Evolutionary conservation across 2,329 filamentous ascomycete genomes (phyloP).

Genomic region (Juglanconis sp.): DNA sequence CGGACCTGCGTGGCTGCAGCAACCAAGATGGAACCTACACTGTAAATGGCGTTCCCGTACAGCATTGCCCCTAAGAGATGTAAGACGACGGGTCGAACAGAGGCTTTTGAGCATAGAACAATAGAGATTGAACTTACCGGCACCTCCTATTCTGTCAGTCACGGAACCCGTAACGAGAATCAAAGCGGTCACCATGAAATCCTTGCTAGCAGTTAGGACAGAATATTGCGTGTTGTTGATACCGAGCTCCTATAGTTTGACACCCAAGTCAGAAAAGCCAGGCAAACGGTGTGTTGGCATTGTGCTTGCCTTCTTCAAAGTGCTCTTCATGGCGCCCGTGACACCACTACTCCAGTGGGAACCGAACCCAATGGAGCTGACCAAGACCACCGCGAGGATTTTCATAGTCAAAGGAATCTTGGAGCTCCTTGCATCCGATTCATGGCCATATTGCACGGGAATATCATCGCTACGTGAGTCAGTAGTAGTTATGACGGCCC

Average conservation of each 20-base stretch:
- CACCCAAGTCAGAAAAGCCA: neutral
- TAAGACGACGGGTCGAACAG: neutral
- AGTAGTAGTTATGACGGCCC: neutral
- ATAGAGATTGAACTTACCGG: conserved; percentile 32
- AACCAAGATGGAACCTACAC: conserved; percentile 55
- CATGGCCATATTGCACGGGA: neutral
- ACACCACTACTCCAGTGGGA: conserved; percentile 59
- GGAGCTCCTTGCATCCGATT: neutral
- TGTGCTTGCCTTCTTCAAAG: conserved; percentile 47
- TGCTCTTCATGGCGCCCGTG: conserved; percentile 59
- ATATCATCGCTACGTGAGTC: neutral
- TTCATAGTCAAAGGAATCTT: conserved; percentile 29
- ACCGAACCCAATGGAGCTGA: conserved; percentile 56
- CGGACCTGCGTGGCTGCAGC: conserved; percentile 55
- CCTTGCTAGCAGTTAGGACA: conserved; percentile 56
- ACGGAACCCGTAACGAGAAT: conserved; percentile 53
- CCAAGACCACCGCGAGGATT: conserved; percentile 42
- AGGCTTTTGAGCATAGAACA: neutral
- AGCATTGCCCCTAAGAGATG: conserved; percentile 44
- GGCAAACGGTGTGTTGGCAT: accelerated
- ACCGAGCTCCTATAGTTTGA: conserved; percentile 39
- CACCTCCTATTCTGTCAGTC: conserved; percentile 58
- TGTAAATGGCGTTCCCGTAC: conserved; percentile 60
- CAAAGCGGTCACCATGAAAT: conserved; percentile 58
- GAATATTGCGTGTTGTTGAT: conserved; percentile 61